A percentile compares a stretch with the other conserved stretches of the same genome.
These are phyloP conservation scores for Zopfochytrium polystomum DNA, from an alignment of 371 early-diverging fungal genomes.

Conservation along the genomic window DNA sequence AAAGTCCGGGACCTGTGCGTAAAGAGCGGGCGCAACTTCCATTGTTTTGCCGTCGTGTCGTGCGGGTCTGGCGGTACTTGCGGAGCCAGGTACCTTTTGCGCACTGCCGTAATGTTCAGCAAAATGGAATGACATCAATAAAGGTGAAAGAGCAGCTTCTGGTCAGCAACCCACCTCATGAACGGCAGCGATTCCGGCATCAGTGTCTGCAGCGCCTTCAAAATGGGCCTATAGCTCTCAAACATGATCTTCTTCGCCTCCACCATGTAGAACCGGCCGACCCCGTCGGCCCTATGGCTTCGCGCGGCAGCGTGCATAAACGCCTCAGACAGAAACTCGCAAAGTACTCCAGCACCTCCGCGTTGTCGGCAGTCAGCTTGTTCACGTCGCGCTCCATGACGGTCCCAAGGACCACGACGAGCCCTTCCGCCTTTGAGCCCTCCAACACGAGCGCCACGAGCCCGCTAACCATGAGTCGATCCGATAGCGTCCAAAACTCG, in stretches of 20 bases:
- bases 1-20: constrained; percentile 15
- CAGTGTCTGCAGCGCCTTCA: constrained; percentile 47
- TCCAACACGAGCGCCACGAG: constrained; percentile 56
- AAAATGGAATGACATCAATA: neutral
- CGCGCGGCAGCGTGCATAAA: constrained; percentile 3
- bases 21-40: constrained; percentile 13
- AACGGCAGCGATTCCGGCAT: constrained; percentile 44
- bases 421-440: constrained; percentile 49
- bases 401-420: constrained; percentile 57
- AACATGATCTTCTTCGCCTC: constrained; percentile 44
- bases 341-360: constrained; percentile 10
- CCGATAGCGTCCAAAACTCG: constrained; percentile 17
- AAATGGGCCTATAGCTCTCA: constrained; percentile 55
- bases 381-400: constrained; percentile 56
- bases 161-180: constrained; percentile 11
- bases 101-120: constrained; percentile 4
- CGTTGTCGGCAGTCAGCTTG: constrained; percentile 37
- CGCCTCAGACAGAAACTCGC: constrained; percentile 5
- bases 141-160: neutral
- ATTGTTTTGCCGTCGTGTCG: neutral
- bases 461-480: constrained; percentile 42
- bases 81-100: neutral
- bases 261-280: constrained; percentile 49
- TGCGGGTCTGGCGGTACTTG: constrained; percentile 2
- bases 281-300: neutral